Conservation (phyloP, 1,139 yeast species). For the Pneumocystis carinii region DNA sequence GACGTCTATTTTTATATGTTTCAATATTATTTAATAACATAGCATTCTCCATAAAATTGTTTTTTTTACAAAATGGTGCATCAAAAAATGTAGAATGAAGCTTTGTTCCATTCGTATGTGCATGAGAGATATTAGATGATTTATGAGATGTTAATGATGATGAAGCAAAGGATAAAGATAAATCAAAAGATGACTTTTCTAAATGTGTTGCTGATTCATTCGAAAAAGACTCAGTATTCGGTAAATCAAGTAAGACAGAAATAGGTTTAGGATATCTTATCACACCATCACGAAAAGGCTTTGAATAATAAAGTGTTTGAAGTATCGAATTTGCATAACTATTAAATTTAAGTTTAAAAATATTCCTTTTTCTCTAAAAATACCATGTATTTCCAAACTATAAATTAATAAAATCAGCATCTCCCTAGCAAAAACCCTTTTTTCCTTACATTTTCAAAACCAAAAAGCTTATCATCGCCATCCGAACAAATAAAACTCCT, state of each 20-base stretch:
- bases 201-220: neutral
- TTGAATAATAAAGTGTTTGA: slow-evolving; percentile 70
- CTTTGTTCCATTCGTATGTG: slow-evolving; percentile 6
- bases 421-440: neutral
- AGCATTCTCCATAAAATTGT: slow-evolving; percentile 8
- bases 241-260: slow-evolving; percentile 20
- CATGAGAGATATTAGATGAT: slow-evolving; percentile 4
- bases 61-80: slow-evolving; percentile 3
- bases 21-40: slow-evolving; percentile 2
- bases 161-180: neutral
- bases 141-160: slow-evolving; percentile 1
- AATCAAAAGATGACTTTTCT: neutral
- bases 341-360: slow-evolving; percentile 18
- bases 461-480: slow-evolving; percentile 44
- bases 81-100: neutral
- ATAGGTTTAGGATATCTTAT: slow-evolving; percentile 30
- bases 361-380: neutral
- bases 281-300: slow-evolving; percentile 49
- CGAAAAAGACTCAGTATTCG: slow-evolving; percentile 21
- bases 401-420: neutral
- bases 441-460: slow-evolving; percentile 82
- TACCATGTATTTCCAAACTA: slow-evolving; percentile 20
- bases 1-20: neutral
- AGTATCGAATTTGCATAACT: slow-evolving; percentile 81
- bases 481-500: slow-evolving; percentile 5